A percentile compares a stretch with the other conserved stretches of the same genome.
Conservation (phyloP, 2,329 filamentous ascomycete genomes). For the Cladosporium cucumerinum region DNA sequence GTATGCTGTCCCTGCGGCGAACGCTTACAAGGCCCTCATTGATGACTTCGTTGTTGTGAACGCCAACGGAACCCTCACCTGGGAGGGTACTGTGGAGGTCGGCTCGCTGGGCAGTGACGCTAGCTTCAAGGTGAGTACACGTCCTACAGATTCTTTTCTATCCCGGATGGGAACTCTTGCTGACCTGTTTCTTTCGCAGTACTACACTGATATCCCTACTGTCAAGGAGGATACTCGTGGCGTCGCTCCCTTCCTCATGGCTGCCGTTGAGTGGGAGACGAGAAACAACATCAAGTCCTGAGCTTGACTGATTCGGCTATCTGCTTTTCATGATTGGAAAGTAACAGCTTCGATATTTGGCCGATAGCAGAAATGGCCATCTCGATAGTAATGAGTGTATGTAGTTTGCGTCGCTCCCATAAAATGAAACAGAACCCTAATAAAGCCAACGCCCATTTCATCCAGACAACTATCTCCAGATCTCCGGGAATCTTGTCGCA, state of each 20-base stretch:
- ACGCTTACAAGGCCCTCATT: constrained; percentile 45
- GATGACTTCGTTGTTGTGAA: constrained; percentile 46
- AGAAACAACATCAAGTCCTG: not conserved
- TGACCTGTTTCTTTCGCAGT: constrained; percentile 24
- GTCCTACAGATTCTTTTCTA: not conserved
- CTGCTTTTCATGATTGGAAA: too few relatives aligned
- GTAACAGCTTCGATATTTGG: too few relatives aligned
- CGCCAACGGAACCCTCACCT: constrained; percentile 49
- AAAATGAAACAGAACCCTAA: too few relatives aligned
- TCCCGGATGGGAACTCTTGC: not conserved
- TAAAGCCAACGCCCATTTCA: too few relatives aligned
- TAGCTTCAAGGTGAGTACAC: constrained; percentile 46
- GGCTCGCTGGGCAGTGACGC: constrained; percentile 50
- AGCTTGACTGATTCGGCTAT: not conserved
- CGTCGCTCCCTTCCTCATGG: constrained; percentile 42
- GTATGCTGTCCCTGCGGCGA: constrained; percentile 51
- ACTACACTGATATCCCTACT: constrained; percentile 37
- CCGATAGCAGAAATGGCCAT: too few relatives aligned
- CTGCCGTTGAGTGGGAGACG: constrained; percentile 19
- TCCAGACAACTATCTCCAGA: too few relatives aligned
- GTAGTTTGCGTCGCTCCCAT: not conserved
- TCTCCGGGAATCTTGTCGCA: too few relatives aligned
- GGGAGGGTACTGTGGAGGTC: constrained; percentile 52
- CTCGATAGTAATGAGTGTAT: not conserved
- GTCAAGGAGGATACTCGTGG: constrained; percentile 40